Conservation (phyloP, 805 yeast genomes). For the Suhomyces emberorum region DNA sequence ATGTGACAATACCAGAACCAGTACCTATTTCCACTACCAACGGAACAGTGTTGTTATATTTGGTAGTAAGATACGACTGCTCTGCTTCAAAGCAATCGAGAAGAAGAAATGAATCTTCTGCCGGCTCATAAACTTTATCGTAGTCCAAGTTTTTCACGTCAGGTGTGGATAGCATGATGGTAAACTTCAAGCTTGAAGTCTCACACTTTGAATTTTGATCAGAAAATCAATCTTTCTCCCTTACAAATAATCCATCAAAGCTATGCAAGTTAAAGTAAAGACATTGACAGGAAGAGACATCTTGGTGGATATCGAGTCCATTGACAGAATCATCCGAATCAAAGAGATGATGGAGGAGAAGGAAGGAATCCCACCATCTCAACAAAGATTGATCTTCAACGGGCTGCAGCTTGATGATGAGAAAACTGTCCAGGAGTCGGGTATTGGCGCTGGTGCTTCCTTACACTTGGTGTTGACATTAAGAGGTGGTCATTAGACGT, state of each 20-base stretch:
- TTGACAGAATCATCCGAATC: slow-evolving; percentile 65
- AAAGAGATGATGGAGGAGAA: slow-evolving; percentile 93
- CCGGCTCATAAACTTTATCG: slow-evolving; percentile 86
- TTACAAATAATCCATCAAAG: slow-evolving; percentile 7
- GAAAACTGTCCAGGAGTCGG: slow-evolving; percentile 64
- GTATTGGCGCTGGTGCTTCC: slow-evolving; percentile 81
- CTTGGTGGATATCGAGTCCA: slow-evolving; percentile 68
- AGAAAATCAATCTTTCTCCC: not conserved
- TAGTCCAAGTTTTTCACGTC: slow-evolving; percentile 50
- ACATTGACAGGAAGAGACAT: slow-evolving; percentile 83
- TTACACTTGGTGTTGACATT: slow-evolving; percentile 88
- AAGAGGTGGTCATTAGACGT: slow-evolving; percentile 64
- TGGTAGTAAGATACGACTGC: slow-evolving; percentile 25
- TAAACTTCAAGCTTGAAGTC: too few relatives aligned
- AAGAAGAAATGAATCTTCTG: slow-evolving; percentile 86
- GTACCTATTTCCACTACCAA: slow-evolving; percentile 81
- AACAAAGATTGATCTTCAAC: slow-evolving; percentile 84
- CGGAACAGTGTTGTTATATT: slow-evolving; percentile 31
- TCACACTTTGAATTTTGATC: too few relatives aligned
- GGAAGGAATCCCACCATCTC: slow-evolving; percentile 96
- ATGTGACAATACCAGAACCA: slow-evolving; percentile 86
- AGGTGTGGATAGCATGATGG: slow-evolving; percentile 87
- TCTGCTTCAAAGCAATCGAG: slow-evolving; percentile 77
- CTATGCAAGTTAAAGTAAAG: slow-evolving; percentile 69
- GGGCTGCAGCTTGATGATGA: slow-evolving; percentile 94